These are phyloP conservation scores for Styphnolobium japonicum DNA, from an alignment of 306 rosid genomes.

Conservation along the genomic window DNA sequence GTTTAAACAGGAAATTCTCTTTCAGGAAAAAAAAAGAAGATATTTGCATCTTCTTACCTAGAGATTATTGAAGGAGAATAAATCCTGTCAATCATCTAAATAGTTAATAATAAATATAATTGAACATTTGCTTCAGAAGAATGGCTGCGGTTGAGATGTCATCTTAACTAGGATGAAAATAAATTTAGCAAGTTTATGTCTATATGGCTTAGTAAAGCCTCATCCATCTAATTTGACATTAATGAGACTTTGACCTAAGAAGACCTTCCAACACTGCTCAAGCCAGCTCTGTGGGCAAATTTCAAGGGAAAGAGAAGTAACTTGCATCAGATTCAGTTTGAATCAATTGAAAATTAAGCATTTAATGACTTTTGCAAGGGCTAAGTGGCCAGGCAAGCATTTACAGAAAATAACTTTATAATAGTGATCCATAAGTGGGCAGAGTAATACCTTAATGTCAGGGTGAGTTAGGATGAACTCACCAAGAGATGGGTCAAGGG, in stretches of 20 bases:
- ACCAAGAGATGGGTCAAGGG: constrained; percentile 96
- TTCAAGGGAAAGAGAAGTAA: not conserved
- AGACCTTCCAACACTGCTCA: not conserved
- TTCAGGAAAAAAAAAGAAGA: not conserved
- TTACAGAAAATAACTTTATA: not conserved
- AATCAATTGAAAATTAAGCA: not conserved
- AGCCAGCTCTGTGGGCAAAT: not conserved
- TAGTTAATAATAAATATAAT: not conserved
- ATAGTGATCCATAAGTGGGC: not conserved
- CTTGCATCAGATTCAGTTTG: not conserved
- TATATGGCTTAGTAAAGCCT: not conserved
- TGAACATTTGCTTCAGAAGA: not conserved
- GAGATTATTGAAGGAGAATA: not conserved
- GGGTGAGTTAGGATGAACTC: constrained; percentile 97
- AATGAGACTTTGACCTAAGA: not conserved
- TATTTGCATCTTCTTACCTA: not conserved
- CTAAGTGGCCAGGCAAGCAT: not conserved
- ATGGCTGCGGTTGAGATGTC: not conserved
- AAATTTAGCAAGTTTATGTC: not conserved
- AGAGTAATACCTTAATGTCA: constrained; percentile 68
- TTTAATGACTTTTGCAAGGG: not conserved
- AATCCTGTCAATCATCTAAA: not conserved
- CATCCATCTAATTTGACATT: not conserved
- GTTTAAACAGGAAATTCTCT: not conserved
- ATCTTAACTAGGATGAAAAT: not conserved